Percentiles rank a stretch among this genome's conserved stretches.
These are phyloP conservation scores for Benincasa hispida DNA, from an alignment of 306 rosid species.

Conservation along the genomic window DNA sequence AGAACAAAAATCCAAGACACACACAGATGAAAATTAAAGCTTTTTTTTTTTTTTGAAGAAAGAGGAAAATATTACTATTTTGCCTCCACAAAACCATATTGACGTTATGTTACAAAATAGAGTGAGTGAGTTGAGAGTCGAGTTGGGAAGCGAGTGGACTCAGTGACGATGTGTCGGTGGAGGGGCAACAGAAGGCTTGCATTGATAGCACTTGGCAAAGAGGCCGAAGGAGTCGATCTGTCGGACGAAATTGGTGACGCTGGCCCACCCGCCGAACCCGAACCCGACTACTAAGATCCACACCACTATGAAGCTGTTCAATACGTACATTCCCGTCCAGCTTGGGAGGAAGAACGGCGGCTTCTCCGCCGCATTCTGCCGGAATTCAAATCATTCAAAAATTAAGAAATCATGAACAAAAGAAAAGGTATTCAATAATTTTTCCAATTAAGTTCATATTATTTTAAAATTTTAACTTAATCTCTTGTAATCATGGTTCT, in stretches of 20 bases:
- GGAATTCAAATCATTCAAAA: neutral
- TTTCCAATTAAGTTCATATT: no score
- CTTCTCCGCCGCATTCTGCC: constrained; percentile 89
- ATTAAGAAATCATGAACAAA: neutral
- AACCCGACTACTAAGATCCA: constrained; percentile 86
- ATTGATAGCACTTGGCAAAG: constrained; percentile 94
- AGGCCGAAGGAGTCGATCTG: constrained; percentile 87
- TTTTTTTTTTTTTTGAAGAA: neutral
- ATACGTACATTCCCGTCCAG: constrained; percentile 72
- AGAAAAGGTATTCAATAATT: no score
- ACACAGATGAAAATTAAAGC: constrained; percentile 17
- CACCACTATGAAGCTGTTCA: constrained; percentile 55
- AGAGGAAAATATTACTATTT: constrained; percentile 36
- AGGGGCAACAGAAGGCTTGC: constrained; percentile 39
- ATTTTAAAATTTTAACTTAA: neutral
- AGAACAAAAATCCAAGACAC: constrained; percentile 24
- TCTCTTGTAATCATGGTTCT: no score
- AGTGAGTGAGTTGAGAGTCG: neutral
- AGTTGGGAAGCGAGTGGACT: neutral
- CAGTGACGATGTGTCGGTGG: constrained; percentile 33
- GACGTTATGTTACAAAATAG: constrained; percentile 42
- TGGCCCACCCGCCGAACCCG: constrained; percentile 99
- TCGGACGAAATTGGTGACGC: constrained; percentile 63
- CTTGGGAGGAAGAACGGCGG: constrained; percentile 76
- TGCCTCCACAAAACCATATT: constrained; percentile 32